These are phyloP conservation scores for Magnolia sinica DNA, from an alignment of 164 flowering plant genomes.

Conservation along the genomic window DNA sequence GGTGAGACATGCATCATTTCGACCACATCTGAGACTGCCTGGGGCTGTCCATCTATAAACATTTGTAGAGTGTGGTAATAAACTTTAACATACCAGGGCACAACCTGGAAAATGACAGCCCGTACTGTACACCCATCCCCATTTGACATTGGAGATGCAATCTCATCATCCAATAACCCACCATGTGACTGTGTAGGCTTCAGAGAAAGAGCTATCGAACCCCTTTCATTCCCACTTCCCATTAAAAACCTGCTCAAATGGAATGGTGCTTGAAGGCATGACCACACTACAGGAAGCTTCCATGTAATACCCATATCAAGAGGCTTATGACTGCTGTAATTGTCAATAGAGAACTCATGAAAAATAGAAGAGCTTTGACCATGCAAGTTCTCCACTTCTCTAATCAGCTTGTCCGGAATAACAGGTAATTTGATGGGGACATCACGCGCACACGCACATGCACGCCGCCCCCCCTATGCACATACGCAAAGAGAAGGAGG, in stretches of 20 bases:
- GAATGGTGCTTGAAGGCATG: conserved; percentile 65
- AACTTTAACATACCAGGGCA: conserved; percentile 97
- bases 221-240: conserved; percentile 99
- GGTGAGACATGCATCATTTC: conserved; percentile 80
- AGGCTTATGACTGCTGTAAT: conserved; percentile 39
- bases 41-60: conserved; percentile 53
- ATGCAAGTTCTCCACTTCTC: conserved; percentile 34
- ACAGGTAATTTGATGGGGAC: conserved; percentile 19
- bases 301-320: conserved; percentile 71
- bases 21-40: conserved; percentile 33
- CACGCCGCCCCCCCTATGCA: too few species aligned
- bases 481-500: too few species aligned
- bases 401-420: conserved; percentile 49
- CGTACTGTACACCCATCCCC: conserved; percentile 43
- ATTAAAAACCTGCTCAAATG: conserved; percentile 74
- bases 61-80: conserved; percentile 72
- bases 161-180: conserved; percentile 17
- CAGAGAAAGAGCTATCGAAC: conserved; percentile 80
- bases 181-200: conserved; percentile 33
- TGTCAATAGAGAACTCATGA: conserved; percentile 47
- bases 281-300: conserved; percentile 82
- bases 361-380: conserved; percentile 38
- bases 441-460: too few species aligned
- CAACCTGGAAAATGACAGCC: conserved; percentile 77
- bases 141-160: neutral